These are phyloP conservation scores for Nothophoma quercina DNA, from an alignment of 2,329 filamentous ascomycete genomes.

Conservation along the genomic window DNA sequence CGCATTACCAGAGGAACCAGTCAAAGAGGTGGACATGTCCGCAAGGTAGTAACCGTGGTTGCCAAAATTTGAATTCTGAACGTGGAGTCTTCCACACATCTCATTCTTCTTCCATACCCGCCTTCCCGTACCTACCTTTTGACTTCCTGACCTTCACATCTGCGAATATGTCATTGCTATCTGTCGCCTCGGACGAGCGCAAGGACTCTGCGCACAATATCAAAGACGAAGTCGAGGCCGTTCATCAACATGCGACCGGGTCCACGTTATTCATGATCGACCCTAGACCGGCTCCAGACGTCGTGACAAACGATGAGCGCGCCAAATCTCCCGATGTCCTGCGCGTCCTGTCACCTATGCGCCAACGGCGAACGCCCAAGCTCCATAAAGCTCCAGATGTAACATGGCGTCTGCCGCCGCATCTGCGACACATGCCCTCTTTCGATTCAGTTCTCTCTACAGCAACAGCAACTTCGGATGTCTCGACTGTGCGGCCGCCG, in stretches of 20 bases:
- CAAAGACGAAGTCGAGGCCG: background rate
- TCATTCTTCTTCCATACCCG: background rate
- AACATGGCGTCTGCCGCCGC: background rate
- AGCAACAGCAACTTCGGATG: background rate
- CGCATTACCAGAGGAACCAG: slow-evolving; percentile 50
- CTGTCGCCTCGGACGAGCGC: background rate
- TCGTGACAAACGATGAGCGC: slow-evolving; percentile 12
- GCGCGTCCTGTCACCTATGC: slow-evolving; percentile 7
- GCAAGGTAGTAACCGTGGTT: slow-evolving; percentile 20
- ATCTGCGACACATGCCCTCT: background rate
- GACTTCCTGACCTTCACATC: background rate
- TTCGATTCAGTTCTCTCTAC: slow-evolving; percentile 2
- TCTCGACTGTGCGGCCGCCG: background rate
- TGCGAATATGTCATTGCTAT: background rate
- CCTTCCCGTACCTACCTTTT: background rate
- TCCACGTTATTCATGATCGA: background rate
- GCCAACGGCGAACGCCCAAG: slow-evolving; percentile 8
- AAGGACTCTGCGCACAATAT: slow-evolving; percentile 7
- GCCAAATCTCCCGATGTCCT: background rate
- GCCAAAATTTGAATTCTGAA: background rate
- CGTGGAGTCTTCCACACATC: background rate
- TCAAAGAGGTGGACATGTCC: slow-evolving; percentile 50
- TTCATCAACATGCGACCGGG: background rate
- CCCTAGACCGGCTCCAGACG: background rate
- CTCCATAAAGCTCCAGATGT: slow-evolving; percentile 15